phyloP scores from a whole-genome alignment of 1,139 yeast genomes.

The Magnusiomyces paraingens region DNA sequence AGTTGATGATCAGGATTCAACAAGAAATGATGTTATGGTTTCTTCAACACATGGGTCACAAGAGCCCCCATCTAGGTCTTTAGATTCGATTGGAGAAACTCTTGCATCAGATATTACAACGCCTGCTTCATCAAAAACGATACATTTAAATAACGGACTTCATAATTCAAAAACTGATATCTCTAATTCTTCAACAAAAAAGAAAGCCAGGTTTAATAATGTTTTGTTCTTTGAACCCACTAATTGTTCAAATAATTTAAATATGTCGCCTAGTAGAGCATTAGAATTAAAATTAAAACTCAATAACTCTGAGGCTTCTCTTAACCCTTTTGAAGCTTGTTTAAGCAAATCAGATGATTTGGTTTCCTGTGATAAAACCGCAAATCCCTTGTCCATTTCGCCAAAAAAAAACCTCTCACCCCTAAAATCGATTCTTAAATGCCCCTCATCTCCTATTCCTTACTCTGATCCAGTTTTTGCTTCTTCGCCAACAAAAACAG shows the following conservation, averaged over 20 bases:
- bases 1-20: neutral
- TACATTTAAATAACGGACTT: neutral
- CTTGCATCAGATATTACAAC: neutral
- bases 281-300: too few species aligned
- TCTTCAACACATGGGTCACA: neutral
- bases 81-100: neutral
- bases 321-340: too few species aligned
- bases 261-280: too few species aligned
- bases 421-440: too few species aligned
- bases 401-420: too few species aligned
- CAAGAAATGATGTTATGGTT: neutral
- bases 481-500: neutral
- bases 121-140: neutral
- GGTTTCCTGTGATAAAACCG: too few species aligned
- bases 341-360: too few species aligned
- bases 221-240: neutral
- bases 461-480: neutral
- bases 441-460: neutral
- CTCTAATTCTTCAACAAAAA: neutral
- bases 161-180: neutral
- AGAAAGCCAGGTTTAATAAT: neutral
- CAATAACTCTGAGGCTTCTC: too few species aligned
- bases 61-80: neutral
- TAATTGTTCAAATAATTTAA: too few species aligned
- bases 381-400: too few species aligned